Base-by-base conservation (phyloP, 345 rosid species). In the Trapa bicornis region DNA sequence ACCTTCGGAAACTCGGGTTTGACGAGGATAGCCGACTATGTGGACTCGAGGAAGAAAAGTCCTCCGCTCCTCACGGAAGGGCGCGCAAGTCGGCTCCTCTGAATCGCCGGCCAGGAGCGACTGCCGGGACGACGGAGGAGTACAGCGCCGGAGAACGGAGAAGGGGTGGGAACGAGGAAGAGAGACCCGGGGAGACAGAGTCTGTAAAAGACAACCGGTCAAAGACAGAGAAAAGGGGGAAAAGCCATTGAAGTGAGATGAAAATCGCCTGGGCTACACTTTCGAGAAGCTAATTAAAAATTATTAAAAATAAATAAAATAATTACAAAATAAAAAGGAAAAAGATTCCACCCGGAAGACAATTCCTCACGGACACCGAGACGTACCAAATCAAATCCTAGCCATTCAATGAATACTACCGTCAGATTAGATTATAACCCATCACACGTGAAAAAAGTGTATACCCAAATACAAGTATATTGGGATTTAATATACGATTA, bases 181-280 rank as follows among this genome's bases (percentile, higher is more conserved):
- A 69, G 73, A 71, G 69, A 67, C 56, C 78, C 64, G 77, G 67
- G 50, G 73, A 67, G 67, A 66, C 42, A 9, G 67, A 71, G 77
- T 74, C 81, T 69, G 79, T 74, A 65, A 71, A 71, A 43, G 64
- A 65, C 65, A 45, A 57, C 6, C 43, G 57, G 74, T 65, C 69
- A 71, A 65, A 71, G 69, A 65, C 57, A 54, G 50, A 36, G 41
- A 71, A 65, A 56, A 47, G 37, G 57, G 66, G 36, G 47, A 66
- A 43, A 65, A 33, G 11, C 4, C n/a, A 54, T n/a, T 37, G 61
- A 37, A 35, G 35, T 33, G 63, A 8, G 9, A 54, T 17, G 60
- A 53, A 65, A 65, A 50, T 56, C 54, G 68, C 50, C 63, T 47
- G 68, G 41, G 56, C 56, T 15, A 68, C 32, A 68, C 58, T 60